Conservation (phyloP, 2,329 filamentous ascomycete genomes). For the Ustulina deusta region DNA sequence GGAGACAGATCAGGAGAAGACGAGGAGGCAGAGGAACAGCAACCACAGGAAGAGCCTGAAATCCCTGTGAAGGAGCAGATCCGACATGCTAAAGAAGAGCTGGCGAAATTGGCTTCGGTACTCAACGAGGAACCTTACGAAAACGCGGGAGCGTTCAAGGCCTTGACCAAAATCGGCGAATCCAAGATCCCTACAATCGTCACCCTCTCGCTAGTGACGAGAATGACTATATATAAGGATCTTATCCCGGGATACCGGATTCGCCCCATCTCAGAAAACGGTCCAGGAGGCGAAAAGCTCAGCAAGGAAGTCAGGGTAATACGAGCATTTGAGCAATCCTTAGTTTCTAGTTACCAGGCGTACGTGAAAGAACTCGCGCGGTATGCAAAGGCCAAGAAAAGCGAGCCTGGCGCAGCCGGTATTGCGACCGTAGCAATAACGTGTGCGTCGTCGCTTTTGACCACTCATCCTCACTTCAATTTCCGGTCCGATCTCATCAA, state of each 20-base stretch:
- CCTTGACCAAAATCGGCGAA: slow-evolving; percentile 78
- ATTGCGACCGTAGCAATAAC: slow-evolving; percentile 82
- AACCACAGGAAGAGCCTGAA: slow-evolving; percentile 64
- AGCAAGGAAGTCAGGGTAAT: slow-evolving; percentile 91
- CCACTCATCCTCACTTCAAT: slow-evolving; percentile 94
- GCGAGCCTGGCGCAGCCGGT: slow-evolving; percentile 58
- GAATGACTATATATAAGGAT: slow-evolving; percentile 93
- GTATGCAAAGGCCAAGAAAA: slow-evolving; percentile 68
- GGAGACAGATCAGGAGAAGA: slow-evolving; percentile 65
- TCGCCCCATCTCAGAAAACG: slow-evolving; percentile 80
- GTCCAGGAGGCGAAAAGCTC: slow-evolving; percentile 78
- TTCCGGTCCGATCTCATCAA: slow-evolving; percentile 89
- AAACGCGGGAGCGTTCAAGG: slow-evolving; percentile 82
- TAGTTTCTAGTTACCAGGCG: slow-evolving; percentile 85
- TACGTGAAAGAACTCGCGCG: slow-evolving; percentile 82
- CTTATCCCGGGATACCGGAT: slow-evolving; percentile 97
- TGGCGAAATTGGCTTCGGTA: slow-evolving; percentile 82
- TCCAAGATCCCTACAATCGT: slow-evolving; percentile 79
- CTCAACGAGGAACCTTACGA: slow-evolving; percentile 96
- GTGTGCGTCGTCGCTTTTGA: slow-evolving; percentile 85
- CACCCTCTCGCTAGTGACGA: slow-evolving; percentile 87
- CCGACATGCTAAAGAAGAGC: slow-evolving; percentile 87
- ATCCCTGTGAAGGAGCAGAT: slow-evolving; percentile 84
- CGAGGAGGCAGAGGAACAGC: slow-evolving; percentile 48
- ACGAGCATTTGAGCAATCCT: slow-evolving; percentile 85